phyloP scores from a whole-genome alignment of 2,329 filamentous ascomycete species.

The Neofusicoccum laricinum region DNA sequence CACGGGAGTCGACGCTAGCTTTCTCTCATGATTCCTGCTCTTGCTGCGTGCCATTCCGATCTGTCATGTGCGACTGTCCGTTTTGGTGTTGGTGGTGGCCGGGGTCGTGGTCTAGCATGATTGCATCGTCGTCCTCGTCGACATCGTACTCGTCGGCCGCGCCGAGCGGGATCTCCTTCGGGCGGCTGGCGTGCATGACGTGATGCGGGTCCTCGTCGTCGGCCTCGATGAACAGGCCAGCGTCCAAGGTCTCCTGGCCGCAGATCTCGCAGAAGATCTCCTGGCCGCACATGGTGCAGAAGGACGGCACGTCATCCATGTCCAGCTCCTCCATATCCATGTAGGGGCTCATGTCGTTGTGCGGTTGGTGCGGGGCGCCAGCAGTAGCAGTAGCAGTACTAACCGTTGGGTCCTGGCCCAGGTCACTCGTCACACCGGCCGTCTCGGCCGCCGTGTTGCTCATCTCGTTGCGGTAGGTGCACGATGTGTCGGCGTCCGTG shows the following conservation, averaged over 20 bases:
- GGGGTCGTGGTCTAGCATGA: slow-evolving; percentile 18
- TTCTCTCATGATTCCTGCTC: not conserved
- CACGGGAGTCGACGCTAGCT: not conserved
- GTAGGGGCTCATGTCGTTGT: slow-evolving; percentile 17
- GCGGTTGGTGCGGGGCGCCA: not conserved
- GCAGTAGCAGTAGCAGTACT: slow-evolving; percentile 47
- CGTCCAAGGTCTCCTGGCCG: slow-evolving; percentile 44
- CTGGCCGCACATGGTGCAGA: slow-evolving; percentile 59
- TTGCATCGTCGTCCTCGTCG: slow-evolving; percentile 18
- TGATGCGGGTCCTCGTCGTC: slow-evolving; percentile 29
- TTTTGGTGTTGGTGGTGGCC: not conserved
- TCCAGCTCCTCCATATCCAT: slow-evolving; percentile 21
- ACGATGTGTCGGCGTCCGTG: slow-evolving; percentile 80
- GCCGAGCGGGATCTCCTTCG: slow-evolving; percentile 4
- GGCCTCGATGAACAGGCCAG: slow-evolving; percentile 45
- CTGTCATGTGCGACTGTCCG: slow-evolving; percentile 9
- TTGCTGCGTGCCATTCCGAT: slow-evolving; percentile 22
- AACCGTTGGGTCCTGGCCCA: slow-evolving; percentile 97
- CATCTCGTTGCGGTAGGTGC: slow-evolving; percentile 93
- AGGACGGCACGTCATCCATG: slow-evolving; percentile 35
- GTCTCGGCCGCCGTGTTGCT: slow-evolving; percentile 91
- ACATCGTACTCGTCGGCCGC: slow-evolving; percentile 5
- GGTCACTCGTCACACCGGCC: slow-evolving; percentile 94
- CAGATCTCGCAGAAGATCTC: slow-evolving; percentile 55
- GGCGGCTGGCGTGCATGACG: slow-evolving; percentile 15